These are phyloP conservation scores for Tetragonia tetragonoides DNA, from an alignment of 148 eudicot genomes.

Conservation along the genomic window DNA sequence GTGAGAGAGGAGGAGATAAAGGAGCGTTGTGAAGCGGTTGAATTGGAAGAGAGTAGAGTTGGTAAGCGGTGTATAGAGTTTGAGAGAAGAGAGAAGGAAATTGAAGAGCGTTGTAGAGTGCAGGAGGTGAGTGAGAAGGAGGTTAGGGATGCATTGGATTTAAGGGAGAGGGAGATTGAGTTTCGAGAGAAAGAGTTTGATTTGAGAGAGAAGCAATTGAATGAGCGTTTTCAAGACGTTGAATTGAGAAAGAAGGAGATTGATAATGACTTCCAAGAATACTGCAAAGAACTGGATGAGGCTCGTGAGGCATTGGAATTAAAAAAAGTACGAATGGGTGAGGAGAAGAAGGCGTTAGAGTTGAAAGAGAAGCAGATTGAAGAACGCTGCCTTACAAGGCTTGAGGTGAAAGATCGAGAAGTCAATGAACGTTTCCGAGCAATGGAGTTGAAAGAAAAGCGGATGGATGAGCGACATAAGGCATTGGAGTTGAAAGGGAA, in stretches of 20 bases:
- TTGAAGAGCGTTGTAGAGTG: neutral
- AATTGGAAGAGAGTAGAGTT: neutral
- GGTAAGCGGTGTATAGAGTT: neutral
- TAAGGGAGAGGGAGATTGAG: slow-evolving; percentile 8
- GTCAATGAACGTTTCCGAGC: neutral
- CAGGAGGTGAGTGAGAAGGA: slow-evolving; percentile 5
- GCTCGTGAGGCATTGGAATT: neutral
- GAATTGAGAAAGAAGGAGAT: slow-evolving; percentile 7
- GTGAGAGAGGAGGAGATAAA: neutral
- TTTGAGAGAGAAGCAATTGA: slow-evolving; percentile 3
- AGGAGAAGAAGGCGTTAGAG: neutral
- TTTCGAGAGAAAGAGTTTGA: slow-evolving; percentile 6
- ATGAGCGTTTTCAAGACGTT: neutral
- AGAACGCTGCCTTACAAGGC: neutral
- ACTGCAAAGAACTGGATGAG: neutral
- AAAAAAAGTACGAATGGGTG: neutral
- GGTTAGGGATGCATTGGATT: neutral
- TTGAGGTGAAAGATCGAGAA: slow-evolving; percentile 9
- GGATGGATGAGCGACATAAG: neutral
- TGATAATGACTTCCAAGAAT: neutral
- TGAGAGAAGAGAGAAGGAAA: slow-evolving; percentile 7
- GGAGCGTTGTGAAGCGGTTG: neutral
- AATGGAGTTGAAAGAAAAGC: neutral
- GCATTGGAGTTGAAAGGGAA: neutral
- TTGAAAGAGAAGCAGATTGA: neutral